Conservation (phyloP, 2,329 filamentous ascomycete species). For the Amphichorda felina region DNA sequence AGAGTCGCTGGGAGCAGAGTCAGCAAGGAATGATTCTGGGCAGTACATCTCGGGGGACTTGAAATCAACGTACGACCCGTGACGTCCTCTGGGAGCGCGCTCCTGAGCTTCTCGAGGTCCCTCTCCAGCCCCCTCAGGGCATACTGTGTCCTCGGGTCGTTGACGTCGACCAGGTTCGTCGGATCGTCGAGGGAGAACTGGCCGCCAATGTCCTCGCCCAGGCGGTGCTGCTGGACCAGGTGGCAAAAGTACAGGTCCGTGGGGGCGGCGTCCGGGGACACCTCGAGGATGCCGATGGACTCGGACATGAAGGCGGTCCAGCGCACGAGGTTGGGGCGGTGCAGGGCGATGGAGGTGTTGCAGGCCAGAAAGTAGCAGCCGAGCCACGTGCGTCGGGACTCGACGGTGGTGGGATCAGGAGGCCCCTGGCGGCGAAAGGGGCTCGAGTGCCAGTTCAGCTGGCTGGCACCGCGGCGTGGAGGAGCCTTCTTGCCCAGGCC, state of each 20-base stretch:
- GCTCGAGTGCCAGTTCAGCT: slow-evolving; percentile 7
- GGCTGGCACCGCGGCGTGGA: slow-evolving; percentile 5
- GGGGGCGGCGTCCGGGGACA: slow-evolving; percentile 39
- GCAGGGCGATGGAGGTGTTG: slow-evolving; percentile 49
- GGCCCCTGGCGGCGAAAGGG: slow-evolving; percentile 26
- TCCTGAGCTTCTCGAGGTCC: slow-evolving; percentile 48
- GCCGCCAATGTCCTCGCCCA: slow-evolving; percentile 56
- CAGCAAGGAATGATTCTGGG: neutral
- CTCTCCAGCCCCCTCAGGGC: slow-evolving; percentile 53
- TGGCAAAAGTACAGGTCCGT: slow-evolving; percentile 47
- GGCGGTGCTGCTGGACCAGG: slow-evolving; percentile 44
- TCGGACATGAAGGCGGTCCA: slow-evolving; percentile 51
- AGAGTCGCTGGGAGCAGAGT: slow-evolving; percentile 38
- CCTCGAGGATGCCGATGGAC: slow-evolving; percentile 42
- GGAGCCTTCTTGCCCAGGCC: slow-evolving; percentile 47
- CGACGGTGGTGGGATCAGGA: slow-evolving; percentile 40
- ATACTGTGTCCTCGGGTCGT: slow-evolving; percentile 52
- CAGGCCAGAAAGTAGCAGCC: slow-evolving; percentile 46
- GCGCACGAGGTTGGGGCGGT: slow-evolving; percentile 46
- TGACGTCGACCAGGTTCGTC: slow-evolving; percentile 37
- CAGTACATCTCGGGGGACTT: neutral
- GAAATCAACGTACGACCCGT: slow-evolving; percentile 40
- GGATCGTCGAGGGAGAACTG: slow-evolving; percentile 60
- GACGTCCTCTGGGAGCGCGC: slow-evolving; percentile 36
- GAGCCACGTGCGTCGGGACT: slow-evolving; percentile 46